A percentile compares a stretch with the other conserved stretches of the same genome.
phyloP scores from a whole-genome alignment of 2,329 filamentous ascomycete species.

The Fusarium albidum region DNA sequence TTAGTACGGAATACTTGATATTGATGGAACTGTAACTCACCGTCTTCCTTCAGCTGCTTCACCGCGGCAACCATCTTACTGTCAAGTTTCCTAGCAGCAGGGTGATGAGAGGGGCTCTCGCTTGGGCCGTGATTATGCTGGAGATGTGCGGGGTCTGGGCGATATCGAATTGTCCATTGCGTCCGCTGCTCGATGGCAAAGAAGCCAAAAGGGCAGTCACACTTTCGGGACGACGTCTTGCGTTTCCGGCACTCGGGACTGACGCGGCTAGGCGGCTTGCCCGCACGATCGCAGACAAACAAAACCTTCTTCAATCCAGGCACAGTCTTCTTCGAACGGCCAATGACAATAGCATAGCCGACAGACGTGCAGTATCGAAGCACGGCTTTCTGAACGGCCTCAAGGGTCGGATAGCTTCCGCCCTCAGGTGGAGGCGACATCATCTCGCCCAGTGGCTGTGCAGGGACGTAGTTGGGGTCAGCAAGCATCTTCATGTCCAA shows the following conservation, averaged over 20 bases:
- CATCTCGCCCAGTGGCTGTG: slow-evolving; percentile 64
- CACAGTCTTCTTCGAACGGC: slow-evolving; percentile 72
- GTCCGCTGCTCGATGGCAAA: slow-evolving; percentile 74
- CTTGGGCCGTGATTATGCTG: slow-evolving; percentile 72
- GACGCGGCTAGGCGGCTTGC: slow-evolving; percentile 68
- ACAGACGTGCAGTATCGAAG: slow-evolving; percentile 72
- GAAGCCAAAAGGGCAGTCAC: slow-evolving; percentile 74
- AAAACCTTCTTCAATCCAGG: slow-evolving; percentile 73
- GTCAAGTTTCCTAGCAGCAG: slow-evolving; percentile 70
- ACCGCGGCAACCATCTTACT: slow-evolving; percentile 74
- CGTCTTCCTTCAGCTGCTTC: slow-evolving; percentile 71
- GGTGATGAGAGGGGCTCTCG: slow-evolving; percentile 72
- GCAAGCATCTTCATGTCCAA: slow-evolving; percentile 58
- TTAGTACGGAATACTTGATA: slow-evolving; percentile 36
- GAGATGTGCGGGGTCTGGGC: slow-evolving; percentile 65
- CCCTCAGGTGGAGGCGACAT: slow-evolving; percentile 72
- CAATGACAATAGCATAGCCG: slow-evolving; percentile 74
- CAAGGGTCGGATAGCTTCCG: slow-evolving; percentile 69
- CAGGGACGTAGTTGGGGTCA: slow-evolving; percentile 59
- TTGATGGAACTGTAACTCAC: slow-evolving; percentile 51
- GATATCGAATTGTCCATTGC: slow-evolving; percentile 72
- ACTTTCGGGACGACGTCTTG: slow-evolving; percentile 73
- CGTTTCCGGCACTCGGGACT: slow-evolving; percentile 70
- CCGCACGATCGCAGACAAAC: slow-evolving; percentile 72
- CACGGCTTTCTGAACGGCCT: slow-evolving; percentile 71